phyloP scores from a whole-genome alignment of 164 flowering plant species.

The Aristolochia contorta region DNA sequence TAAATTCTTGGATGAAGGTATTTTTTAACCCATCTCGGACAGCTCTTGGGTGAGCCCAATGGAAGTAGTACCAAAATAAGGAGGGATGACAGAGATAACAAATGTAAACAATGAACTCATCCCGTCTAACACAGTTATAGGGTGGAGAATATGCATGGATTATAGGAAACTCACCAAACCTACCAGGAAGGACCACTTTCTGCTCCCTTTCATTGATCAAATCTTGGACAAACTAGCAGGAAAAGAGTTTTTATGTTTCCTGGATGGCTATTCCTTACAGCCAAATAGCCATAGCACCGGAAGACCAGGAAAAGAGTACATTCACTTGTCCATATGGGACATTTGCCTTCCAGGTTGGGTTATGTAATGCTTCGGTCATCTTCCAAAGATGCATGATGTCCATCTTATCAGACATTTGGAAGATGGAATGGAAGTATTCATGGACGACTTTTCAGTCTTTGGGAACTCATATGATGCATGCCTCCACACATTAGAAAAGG shows the following conservation, averaged over 20 bases:
- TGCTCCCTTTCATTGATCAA: too few relatives aligned
- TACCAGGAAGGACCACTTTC: neutral
- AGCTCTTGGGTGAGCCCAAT: neutral
- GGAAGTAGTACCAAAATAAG: neutral
- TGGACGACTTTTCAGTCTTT: constrained; percentile 5
- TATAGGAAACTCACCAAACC: neutral
- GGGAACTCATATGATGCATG: neutral
- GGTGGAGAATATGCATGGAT: neutral
- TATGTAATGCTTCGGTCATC: too few relatives aligned
- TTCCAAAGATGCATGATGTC: too few relatives aligned
- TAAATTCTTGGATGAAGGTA: neutral
- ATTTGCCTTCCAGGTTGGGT: neutral
- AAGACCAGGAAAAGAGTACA: neutral
- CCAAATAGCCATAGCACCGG: neutral
- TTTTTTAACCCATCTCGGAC: neutral
- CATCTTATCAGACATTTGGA: too few relatives aligned
- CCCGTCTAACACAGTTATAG: neutral
- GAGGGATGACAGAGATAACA: neutral
- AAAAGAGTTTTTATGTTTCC: neutral
- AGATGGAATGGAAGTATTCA: too few relatives aligned
- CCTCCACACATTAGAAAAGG: neutral
- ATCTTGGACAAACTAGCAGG: neutral
- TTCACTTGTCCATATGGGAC: constrained; percentile 4
- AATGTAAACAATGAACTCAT: neutral
- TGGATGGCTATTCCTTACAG: too few relatives aligned